Evolutionary conservation across 306 rosid species (phyloP), one percentile per base, ranked within the genome.

Genomic region (Abrus precatorius): DNA sequence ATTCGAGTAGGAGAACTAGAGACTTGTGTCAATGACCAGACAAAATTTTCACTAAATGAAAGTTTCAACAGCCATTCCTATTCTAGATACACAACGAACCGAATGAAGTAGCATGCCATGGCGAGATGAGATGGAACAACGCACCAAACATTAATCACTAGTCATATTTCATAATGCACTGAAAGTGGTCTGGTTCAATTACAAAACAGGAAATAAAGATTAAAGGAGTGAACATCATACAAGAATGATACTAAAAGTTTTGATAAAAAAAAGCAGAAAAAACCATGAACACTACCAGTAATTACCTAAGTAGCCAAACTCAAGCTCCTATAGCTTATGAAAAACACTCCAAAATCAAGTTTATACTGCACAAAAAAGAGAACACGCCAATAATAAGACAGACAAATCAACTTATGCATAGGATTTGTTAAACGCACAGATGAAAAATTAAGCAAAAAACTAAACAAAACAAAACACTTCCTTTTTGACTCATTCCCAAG

Each of bases 111-210:
- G 20, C 56, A 48, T 29, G 3, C 43, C 10, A 29, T 11, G 11
- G 7, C 29, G 47, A 11, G 13, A 69, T 69, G 12, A 68, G 11
- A 29, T 47, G 43, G 41, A 64, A 47, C 9, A 38, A 40, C 27
- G 54, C 7, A 66, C 55, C 55, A 68, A 45, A 68, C 56, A 66
- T 38, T 28, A 68, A 10, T 67, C 34, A 69, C 54, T 57, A 69
- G 38, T 48, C 55, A 47, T 47, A 47, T 11, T 1, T 7, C 69
- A 64, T 13, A 64, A 36, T 29, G 14, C 74, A 45, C 41, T 5
- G 8, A 5, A 11, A 69, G 2, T 5, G 27, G 28, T 69, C 28
- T 47, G 12, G 29, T 1, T 20, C 38, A 68, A 45, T 68, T 3
- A 8, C 36, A 69, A 53, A 47, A 69, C 29, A 0, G 6, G 11